phyloP scores from a whole-genome alignment of 2,329 filamentous ascomycete species.

The Sporothrix variecibatus region DNA sequence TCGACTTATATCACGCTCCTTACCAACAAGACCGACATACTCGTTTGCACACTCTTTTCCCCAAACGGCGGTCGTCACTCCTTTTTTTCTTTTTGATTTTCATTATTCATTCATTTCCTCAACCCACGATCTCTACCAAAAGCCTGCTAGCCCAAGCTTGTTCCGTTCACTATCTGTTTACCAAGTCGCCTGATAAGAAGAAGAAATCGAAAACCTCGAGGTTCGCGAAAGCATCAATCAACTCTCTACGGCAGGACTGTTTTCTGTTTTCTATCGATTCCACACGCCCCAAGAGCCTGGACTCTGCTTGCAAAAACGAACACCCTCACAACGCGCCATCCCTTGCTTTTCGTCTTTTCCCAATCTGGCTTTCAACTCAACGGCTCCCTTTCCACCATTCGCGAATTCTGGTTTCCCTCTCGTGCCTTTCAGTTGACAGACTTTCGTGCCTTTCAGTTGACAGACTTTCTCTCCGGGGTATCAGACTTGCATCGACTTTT shows the following conservation, averaged over 20 bases:
- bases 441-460: background rate
- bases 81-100: slow-evolving; percentile 22
- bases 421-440: background rate
- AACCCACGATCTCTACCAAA: slow-evolving; percentile 21
- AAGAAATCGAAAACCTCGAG: slow-evolving; percentile 16
- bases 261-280: background rate
- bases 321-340: background rate
- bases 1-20: slow-evolving; percentile 26
- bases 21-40: slow-evolving; percentile 20
- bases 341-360: slow-evolving; percentile 16
- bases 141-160: slow-evolving; percentile 59
- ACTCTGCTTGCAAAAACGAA: background rate
- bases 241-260: slow-evolving; percentile 6
- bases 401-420: background rate
- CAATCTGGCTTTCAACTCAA: background rate
- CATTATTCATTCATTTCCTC: slow-evolving; percentile 20
- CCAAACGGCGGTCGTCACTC: slow-evolving; percentile 30
- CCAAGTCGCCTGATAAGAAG: background rate
- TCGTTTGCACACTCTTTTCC: background rate
- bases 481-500: background rate
- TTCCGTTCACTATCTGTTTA: slow-evolving; percentile 52
- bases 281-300: slow-evolving; percentile 14
- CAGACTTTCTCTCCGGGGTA: background rate
- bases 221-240: background rate
- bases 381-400: slow-evolving; percentile 5